Evolutionary conservation across 2,329 filamentous ascomycete genomes (phyloP).

Genomic region (Fusarium hainanense): DNA sequence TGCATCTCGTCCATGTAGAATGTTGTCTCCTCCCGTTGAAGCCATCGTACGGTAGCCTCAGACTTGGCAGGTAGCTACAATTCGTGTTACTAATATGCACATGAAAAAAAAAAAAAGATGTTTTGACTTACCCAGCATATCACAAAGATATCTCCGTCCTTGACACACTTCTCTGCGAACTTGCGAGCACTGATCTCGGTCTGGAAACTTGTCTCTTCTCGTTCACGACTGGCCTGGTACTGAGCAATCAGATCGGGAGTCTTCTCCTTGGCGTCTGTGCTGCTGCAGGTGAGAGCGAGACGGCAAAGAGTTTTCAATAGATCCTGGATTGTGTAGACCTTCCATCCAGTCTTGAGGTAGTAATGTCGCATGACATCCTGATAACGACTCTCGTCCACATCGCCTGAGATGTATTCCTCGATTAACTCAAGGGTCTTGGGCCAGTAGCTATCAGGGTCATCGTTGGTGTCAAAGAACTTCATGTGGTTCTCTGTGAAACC

Average conservation of each 20-base stretch:
- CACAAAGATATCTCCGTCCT: constrained; percentile 91
- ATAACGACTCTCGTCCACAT: constrained; percentile 83
- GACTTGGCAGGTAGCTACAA: constrained; percentile 73
- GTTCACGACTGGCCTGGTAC: constrained; percentile 83
- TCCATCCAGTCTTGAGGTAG: constrained; percentile 92
- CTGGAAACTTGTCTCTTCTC: constrained; percentile 88
- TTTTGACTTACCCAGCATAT: constrained; percentile 82
- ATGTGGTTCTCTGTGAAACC: constrained; percentile 82
- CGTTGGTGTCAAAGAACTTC: constrained; percentile 78
- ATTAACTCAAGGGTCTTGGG: constrained; percentile 85
- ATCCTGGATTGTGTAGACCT: constrained; percentile 92
- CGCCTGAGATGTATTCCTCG: constrained; percentile 84
- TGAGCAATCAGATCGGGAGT: constrained; percentile 89
- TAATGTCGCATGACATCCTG: constrained; percentile 93
- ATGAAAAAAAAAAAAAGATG: constrained; percentile 11
- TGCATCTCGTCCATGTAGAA: constrained; percentile 92
- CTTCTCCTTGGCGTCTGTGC: constrained; percentile 89
- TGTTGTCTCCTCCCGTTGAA: constrained; percentile 76
- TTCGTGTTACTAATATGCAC: constrained; percentile 48
- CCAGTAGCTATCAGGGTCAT: constrained; percentile 79
- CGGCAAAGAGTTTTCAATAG: constrained; percentile 84
- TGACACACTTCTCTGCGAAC: constrained; percentile 90
- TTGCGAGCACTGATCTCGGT: constrained; percentile 91
- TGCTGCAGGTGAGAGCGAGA: constrained; percentile 84
- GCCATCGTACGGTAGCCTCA: constrained; percentile 77